Evolutionary conservation across 2,329 filamentous ascomycete genomes (phyloP), one percentile per base, ranked within the genome.

Genomic region (Claviceps cyperi): DNA sequence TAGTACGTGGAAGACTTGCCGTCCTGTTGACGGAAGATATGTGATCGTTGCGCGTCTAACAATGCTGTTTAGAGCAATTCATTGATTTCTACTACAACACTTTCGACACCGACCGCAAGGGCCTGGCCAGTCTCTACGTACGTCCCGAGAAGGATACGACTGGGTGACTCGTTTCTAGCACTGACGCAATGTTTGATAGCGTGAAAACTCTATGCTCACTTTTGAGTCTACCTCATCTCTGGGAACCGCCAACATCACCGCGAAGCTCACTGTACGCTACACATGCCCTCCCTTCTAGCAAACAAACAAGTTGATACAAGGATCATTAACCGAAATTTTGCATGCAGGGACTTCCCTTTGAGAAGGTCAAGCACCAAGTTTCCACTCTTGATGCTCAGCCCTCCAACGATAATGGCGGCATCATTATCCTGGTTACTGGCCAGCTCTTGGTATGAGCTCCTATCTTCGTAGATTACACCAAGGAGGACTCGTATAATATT

Each of bases 401-500:
- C 51, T 80, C 80, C 54, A 71, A 78, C 39, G 53, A 53, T 4
- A 66, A 73, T 39, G 83, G 82, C 50, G 81, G 81, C 56, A 86
- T 96, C 62, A 66, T 96, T 52, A 89, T 97, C 56, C 72, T 95
- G 54, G 86, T 97, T 51, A 96, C 88, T 41, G 92, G 92, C 55
- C 80, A 81, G 59, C 81, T 98, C 51, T 66, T 88, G 69, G 90
- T 92, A 78, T 55, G 32, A 37, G 44, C 14, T 5, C 36, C n/a
- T 9, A 14, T 8, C 9, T 2, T 9, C 8, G 15, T 24, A 5
- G 22, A 21, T 38, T 39, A 14, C 7, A 14, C 19, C 36, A 9
- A 24, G 6, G 28, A 13, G 19, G 13, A 7, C 38, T 43, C 11
- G 15, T 28, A 28, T 28, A 4, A n/a, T 8, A 46, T 28, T 51